Percentiles rank a stretch among this genome's conserved stretches.
phyloP scores from a whole-genome alignment of 2,329 filamentous ascomycete species.

The Hypoxylon sp. region DNA sequence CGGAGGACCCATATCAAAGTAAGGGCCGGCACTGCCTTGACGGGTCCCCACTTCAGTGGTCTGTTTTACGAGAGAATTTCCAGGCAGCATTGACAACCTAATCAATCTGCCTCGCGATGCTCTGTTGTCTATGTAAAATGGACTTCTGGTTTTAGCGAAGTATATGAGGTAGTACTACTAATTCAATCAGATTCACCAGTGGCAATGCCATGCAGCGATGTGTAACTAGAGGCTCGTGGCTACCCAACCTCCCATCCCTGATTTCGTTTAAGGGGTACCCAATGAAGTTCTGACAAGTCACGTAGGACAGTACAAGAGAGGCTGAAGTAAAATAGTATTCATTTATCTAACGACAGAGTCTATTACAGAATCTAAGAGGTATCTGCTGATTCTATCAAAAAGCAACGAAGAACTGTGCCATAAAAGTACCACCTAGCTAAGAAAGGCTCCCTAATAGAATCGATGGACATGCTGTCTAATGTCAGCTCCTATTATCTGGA shows the following conservation, averaged over 20 bases:
- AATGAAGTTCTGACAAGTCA: slow-evolving; percentile 35
- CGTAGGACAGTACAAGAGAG: slow-evolving; percentile 1
- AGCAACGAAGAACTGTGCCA: slow-evolving; percentile 7
- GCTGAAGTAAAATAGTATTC: slow-evolving; percentile 3
- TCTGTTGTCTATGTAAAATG: slow-evolving; percentile 1
- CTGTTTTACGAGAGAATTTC: slow-evolving; percentile 2
- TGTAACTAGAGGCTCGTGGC: slow-evolving; percentile 1
- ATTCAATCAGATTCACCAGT: neutral
- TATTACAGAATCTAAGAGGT: slow-evolving; percentile 2
- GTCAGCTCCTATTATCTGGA: neutral
- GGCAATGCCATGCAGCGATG: neutral
- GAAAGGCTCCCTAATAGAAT: neutral
- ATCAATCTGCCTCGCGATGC: slow-evolving; percentile 27
- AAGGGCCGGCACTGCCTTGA: slow-evolving; percentile 12
- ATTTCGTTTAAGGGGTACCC: slow-evolving; percentile 25
- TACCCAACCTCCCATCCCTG: neutral
- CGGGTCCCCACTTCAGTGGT: slow-evolving; percentile 6
- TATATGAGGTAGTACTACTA: neutral
- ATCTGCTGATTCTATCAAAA: slow-evolving; percentile 7
- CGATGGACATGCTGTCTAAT: slow-evolving; percentile 6
- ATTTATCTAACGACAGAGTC: slow-evolving; percentile 6
- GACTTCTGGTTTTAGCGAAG: neutral
- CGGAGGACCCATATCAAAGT: slow-evolving; percentile 9
- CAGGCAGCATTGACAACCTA: slow-evolving; percentile 20
- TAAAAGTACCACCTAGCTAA: neutral